phyloP scores from a whole-genome alignment of 148 eudicot genomes.

The Talinum fruticosum region DNA sequence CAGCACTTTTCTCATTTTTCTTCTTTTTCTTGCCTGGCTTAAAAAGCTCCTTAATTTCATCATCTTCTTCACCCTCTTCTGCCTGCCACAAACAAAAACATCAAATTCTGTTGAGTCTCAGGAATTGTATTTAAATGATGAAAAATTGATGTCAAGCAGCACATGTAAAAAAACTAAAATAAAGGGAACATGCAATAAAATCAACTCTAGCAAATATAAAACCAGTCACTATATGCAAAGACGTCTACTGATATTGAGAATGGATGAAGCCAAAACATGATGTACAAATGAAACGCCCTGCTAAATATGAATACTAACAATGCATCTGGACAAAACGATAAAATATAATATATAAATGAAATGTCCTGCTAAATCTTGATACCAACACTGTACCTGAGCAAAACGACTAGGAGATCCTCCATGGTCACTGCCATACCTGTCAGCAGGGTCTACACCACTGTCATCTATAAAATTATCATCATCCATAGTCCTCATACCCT shows the following conservation, averaged over 20 bases:
- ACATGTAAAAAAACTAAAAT: not conserved
- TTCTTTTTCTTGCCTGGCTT: slow-evolving; percentile 81
- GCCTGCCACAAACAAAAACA: slow-evolving; percentile 44
- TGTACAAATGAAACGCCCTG: not conserved
- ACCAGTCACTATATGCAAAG: not conserved
- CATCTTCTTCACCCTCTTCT: slow-evolving; percentile 91
- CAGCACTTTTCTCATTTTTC: slow-evolving; percentile 92
- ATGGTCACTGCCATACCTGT: slow-evolving; percentile 63
- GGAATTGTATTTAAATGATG: not conserved
- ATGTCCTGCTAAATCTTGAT: not conserved
- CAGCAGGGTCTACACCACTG: slow-evolving; percentile 80
- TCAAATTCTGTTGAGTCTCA: not conserved
- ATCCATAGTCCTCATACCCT: slow-evolving; percentile 60
- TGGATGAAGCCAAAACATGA: not conserved
- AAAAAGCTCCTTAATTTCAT: slow-evolving; percentile 63
- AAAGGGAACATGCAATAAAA: not conserved
- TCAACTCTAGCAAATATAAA: not conserved
- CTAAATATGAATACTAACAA: not conserved
- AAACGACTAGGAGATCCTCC: slow-evolving; percentile 75
- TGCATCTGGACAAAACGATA: too few relatives aligned
- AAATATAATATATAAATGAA: not conserved
- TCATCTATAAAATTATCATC: slow-evolving; percentile 97
- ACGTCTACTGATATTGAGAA: not conserved
- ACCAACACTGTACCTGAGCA: slow-evolving; percentile 56
- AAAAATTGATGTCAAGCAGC: not conserved